Conservation (phyloP, 2,329 filamentous ascomycete genomes). For the Exophiala sp. region DNA sequence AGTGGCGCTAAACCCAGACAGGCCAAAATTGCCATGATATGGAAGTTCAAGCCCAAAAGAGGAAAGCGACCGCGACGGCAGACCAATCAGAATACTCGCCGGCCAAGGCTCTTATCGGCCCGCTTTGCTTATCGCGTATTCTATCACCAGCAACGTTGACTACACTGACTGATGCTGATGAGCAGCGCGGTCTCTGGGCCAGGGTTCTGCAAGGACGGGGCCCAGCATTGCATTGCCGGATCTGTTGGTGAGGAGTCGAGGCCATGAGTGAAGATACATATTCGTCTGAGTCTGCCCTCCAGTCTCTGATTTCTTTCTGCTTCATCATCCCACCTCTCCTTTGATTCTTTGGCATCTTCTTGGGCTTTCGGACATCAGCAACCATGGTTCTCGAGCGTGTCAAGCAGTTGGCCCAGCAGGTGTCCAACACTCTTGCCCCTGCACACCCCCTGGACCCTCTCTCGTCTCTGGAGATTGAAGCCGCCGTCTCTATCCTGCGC, state of each 20-base stretch:
- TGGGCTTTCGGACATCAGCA: not conserved
- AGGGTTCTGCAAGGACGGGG: not conserved
- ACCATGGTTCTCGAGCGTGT: constrained; percentile 58
- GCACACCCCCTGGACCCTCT: constrained; percentile 77
- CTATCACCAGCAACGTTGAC: too few species aligned
- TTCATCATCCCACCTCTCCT: constrained; percentile 1
- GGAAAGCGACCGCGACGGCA: constrained; percentile 21
- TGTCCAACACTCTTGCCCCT: constrained; percentile 50
- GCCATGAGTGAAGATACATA: not conserved
- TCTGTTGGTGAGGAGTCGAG: not conserved
- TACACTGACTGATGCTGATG: not conserved
- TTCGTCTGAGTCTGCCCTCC: constrained; percentile 8
- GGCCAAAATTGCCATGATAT: constrained; percentile 13
- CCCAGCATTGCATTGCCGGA: constrained; percentile 1
- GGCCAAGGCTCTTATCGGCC: constrained; percentile 11
- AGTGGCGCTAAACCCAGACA: constrained; percentile 17
- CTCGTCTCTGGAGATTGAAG: constrained; percentile 64
- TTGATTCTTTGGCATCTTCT: not conserved
- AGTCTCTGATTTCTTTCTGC: constrained; percentile 7
- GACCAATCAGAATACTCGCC: constrained; percentile 9
- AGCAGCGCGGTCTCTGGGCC: not conserved
- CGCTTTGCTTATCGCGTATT: constrained; percentile 13
- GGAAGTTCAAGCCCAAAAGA: constrained; percentile 12
- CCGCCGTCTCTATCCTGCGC: constrained; percentile 61
- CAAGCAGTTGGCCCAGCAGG: constrained; percentile 57